These are phyloP conservation scores for Colletotrichum sp. DNA, from an alignment of 2,329 filamentous ascomycete species.

Conservation along the genomic window DNA sequence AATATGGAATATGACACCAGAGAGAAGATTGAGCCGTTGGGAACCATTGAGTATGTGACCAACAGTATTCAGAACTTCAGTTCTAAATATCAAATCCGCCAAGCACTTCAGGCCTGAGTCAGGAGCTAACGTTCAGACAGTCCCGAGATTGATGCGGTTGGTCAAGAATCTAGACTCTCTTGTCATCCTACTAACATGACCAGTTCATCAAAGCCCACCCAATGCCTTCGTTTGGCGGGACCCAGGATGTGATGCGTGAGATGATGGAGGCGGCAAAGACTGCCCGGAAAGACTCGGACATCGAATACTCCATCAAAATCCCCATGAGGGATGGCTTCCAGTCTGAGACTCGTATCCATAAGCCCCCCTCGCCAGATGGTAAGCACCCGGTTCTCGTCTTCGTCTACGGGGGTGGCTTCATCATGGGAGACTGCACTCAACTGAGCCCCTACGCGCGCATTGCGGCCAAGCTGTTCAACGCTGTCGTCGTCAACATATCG, in stretches of 20 bases:
- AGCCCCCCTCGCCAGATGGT: background rate
- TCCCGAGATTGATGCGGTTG: background rate
- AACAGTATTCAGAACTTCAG: accelerated
- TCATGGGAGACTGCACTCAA: background rate
- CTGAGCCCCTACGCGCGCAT: background rate
- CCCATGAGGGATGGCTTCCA: background rate
- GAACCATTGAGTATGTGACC: background rate
- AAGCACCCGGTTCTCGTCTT: constrained; percentile 1
- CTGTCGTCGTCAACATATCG: constrained; percentile 41
- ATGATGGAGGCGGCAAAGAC: background rate
- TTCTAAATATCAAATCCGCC: background rate
- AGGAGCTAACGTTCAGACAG: background rate
- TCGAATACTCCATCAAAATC: background rate
- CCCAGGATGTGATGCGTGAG: background rate
- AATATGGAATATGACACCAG: background rate
- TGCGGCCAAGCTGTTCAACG: background rate
- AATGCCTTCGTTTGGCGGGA: background rate
- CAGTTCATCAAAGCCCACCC: background rate
- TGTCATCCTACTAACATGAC: background rate
- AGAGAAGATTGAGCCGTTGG: background rate
- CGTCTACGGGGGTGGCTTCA: constrained; percentile 12
- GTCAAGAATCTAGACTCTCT: accelerated
- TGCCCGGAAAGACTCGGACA: background rate
- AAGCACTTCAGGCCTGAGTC: background rate
- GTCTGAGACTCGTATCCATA: background rate